Evolutionary conservation across 371 early-diverging fungal genomes (phyloP).

Genomic region (Rhizopus sp.): DNA sequence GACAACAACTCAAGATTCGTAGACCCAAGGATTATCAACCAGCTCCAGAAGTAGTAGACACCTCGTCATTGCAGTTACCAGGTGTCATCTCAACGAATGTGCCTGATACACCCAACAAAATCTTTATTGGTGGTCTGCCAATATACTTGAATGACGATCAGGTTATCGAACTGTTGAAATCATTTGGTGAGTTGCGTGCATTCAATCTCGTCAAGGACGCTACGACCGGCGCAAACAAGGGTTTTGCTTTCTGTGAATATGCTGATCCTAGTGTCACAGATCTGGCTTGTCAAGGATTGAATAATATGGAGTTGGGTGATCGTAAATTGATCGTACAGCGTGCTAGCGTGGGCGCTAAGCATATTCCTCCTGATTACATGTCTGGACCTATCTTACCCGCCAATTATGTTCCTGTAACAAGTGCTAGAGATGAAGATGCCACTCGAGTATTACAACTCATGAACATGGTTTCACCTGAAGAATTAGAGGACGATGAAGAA

Average conservation of each 20-base stretch:
- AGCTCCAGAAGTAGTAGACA: constrained; percentile 37
- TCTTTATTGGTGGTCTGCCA: constrained; percentile 94
- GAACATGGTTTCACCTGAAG: constrained; percentile 94
- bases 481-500: constrained; percentile 86
- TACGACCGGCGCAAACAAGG: constrained; percentile 83
- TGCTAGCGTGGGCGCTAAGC: constrained; percentile 83
- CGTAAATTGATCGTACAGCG: constrained; percentile 93
- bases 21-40: constrained; percentile 94
- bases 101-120: constrained; percentile 89
- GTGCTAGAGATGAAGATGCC: constrained; percentile 63
- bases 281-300: constrained; percentile 91
- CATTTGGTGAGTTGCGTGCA: constrained; percentile 91
- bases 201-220: constrained; percentile 93
- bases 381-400: constrained; percentile 14
- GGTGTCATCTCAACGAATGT: constrained; percentile 83
- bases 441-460: constrained; percentile 84
- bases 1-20: constrained; percentile 86
- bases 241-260: constrained; percentile 97
- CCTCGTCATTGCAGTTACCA: constrained; percentile 18
- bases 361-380: constrained; percentile 24
- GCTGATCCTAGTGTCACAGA: constrained; percentile 88
- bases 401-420: constrained; percentile 25
- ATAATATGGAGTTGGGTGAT: constrained; percentile 95
- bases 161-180: constrained; percentile 86
- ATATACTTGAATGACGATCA: constrained; percentile 90